phyloP scores from a whole-genome alignment of 495 filamentous ascomycete genomes.

The Penicillium fimorum region DNA sequence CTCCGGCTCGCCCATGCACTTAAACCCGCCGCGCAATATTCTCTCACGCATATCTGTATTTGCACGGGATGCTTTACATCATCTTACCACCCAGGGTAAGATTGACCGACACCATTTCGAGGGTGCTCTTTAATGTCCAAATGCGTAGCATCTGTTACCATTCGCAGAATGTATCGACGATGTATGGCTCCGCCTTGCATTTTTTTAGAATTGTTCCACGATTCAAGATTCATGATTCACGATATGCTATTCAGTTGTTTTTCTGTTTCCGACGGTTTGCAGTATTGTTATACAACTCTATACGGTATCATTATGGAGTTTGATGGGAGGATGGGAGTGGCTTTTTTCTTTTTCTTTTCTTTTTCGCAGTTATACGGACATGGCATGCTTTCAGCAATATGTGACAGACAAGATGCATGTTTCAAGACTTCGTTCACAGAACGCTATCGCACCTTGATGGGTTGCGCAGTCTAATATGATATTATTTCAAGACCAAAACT shows the following conservation, averaged over 20 bases:
- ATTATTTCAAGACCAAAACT: constrained; percentile 11
- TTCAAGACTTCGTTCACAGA: constrained; percentile 14
- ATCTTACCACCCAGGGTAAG: neutral
- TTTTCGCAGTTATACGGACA: constrained; percentile 8
- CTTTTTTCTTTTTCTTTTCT: constrained; percentile 6
- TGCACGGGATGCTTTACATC: neutral
- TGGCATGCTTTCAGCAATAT: constrained; percentile 19
- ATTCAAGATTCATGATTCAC: constrained; percentile 3
- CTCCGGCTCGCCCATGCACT: constrained; percentile 22
- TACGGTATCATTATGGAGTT: constrained; percentile 5
- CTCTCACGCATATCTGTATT: neutral
- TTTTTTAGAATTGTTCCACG: constrained; percentile 1
- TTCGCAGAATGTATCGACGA: constrained; percentile 23
- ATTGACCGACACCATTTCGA: neutral
- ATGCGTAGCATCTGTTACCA: constrained; percentile 19
- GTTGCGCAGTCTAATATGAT: constrained; percentile 19
- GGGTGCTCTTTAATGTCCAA: neutral
- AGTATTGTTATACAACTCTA: neutral
- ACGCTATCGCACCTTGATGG: neutral
- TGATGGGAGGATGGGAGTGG: neutral
- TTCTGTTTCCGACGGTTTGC: neutral
- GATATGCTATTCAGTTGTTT: neutral
- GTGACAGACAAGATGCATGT: constrained; percentile 18
- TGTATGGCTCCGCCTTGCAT: constrained; percentile 13
- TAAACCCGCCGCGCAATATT: neutral